phyloP scores from a whole-genome alignment of 768 basidiomycete genomes.

The Asterophora lycoperdoides region DNA sequence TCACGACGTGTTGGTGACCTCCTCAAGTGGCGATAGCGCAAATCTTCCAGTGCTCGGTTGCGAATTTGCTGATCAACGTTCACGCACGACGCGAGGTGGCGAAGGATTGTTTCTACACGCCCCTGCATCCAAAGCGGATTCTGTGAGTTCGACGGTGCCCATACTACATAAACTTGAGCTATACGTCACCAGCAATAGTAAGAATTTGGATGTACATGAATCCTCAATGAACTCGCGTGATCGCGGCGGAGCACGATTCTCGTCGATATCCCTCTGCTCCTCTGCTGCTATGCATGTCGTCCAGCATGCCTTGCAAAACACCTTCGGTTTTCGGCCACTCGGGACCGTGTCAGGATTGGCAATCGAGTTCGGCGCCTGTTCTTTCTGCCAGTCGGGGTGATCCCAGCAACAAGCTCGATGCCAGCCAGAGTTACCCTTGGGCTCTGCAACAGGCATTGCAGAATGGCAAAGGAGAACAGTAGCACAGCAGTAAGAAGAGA shows the following conservation, averaged over 20 bases:
- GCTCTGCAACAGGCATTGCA: not conserved
- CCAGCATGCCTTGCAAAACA: slow-evolving; percentile 9
- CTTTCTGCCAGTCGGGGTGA: not conserved
- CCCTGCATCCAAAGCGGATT: not conserved
- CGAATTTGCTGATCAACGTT: not conserved
- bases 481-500: not conserved
- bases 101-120: not conserved
- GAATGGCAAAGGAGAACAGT: not conserved
- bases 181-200: not conserved
- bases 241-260: not conserved
- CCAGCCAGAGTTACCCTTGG: not conserved
- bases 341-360: not conserved
- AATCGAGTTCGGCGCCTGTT: not conserved
- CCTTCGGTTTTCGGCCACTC: slow-evolving; percentile 4
- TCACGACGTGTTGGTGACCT: too few species aligned
- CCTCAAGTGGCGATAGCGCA: too few species aligned
- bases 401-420: not conserved
- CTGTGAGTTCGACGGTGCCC: not conserved
- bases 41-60: not conserved
- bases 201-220: not conserved
- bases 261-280: not conserved
- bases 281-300: not conserved
- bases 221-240: not conserved
- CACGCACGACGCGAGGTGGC: not conserved
- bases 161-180: not conserved